Evolutionary conservation across 1,284 basidiomycete genomes (phyloP), one percentile per base, ranked within the genome.

Genomic region (Cronartium ribicola): DNA sequence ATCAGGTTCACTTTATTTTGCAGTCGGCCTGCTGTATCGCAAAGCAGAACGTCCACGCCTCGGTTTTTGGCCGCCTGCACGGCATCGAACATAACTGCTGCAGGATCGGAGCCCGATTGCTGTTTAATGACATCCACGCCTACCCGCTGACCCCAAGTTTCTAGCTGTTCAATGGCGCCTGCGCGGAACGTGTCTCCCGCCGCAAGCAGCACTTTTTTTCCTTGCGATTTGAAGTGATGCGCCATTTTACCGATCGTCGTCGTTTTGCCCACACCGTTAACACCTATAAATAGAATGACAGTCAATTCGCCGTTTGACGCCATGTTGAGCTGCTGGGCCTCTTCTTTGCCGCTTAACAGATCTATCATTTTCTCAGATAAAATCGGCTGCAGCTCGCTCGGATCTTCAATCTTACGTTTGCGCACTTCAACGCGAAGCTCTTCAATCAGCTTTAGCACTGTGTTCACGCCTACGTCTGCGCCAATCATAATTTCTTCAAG

Each of bases 111-210:
- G 8, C 96, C 96, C 81, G 98, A 99, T 0, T 96, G 96, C 76
- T 90, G 87, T 83, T 99, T 95, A 81, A 90, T 98, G 60, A 98
- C 84, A 83, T 98, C 96, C 51, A 98, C 90, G 78, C 76, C 77
- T 7, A 78, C 79, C 20, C 73, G 76, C 41, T 70, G 63, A 7
- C 89, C 89, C 43, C 98, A 84, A 7, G 97, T 94, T 7, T 94
- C 87, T 40, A 99, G 85, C 82, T 99, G 96, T 82, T 99, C 96
- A 48, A 99, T 95, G 0, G 96, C 96, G 41, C 96, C 96, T 79
- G 91, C 92, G 86, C 94, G 85, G 85, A 99, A 99, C 3, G 96
- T 98, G 81, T 99, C 96, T 80, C 96, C 98, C 11, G 96, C 96
- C 37, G 96, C 96, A 78, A 99, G 98, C 77, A 98, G 85, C 22